A percentile compares a stretch with the other conserved stretches of the same genome.
phyloP scores from a whole-genome alignment of 139 green algal genomes.

The Coelastrella sp. region DNA sequence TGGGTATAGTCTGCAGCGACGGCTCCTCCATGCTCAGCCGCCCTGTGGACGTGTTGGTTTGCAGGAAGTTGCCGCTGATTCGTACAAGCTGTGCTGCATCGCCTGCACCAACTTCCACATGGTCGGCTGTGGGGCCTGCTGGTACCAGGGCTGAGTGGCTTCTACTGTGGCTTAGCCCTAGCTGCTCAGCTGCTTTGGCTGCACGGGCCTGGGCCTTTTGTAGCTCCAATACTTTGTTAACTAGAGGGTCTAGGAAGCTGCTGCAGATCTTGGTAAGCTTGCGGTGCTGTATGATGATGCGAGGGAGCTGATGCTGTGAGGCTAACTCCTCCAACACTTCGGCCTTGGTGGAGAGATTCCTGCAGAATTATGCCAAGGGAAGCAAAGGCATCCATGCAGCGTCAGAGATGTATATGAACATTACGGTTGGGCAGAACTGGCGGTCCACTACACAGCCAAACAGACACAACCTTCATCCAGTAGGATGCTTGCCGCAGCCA shows the following conservation, averaged over 20 bases:
- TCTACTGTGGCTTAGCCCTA: background rate
- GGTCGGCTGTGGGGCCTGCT: background rate
- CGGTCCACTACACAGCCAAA: too few species aligned
- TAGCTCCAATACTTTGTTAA: conserved; percentile 12
- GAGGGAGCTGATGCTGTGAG: conserved; percentile 59
- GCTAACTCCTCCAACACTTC: conserved; percentile 75
- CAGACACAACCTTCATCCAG: too few species aligned
- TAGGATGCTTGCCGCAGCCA: too few species aligned
- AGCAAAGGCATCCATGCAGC: too few species aligned
- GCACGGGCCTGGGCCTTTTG: background rate
- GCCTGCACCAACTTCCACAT: background rate
- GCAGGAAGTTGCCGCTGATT: conserved; percentile 74
- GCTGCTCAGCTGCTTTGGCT: background rate
- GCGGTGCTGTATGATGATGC: conserved; percentile 77
- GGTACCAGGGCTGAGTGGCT: conserved; percentile 30
- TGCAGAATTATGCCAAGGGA: background rate
- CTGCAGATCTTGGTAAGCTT: conserved; percentile 73
- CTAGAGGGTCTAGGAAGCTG: conserved; percentile 57
- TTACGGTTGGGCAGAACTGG: too few species aligned
- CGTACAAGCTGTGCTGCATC: conserved; percentile 52
- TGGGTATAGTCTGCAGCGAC: conserved; percentile 73
- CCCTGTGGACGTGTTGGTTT: conserved; percentile 83
- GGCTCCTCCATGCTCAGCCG: conserved; percentile 86
- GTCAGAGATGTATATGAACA: too few species aligned
- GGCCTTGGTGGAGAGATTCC: conserved; percentile 52